These are phyloP conservation scores for Xanthoparmelia taractica DNA, from an alignment of 495 filamentous ascomycete genomes.

Conservation along the genomic window DNA sequence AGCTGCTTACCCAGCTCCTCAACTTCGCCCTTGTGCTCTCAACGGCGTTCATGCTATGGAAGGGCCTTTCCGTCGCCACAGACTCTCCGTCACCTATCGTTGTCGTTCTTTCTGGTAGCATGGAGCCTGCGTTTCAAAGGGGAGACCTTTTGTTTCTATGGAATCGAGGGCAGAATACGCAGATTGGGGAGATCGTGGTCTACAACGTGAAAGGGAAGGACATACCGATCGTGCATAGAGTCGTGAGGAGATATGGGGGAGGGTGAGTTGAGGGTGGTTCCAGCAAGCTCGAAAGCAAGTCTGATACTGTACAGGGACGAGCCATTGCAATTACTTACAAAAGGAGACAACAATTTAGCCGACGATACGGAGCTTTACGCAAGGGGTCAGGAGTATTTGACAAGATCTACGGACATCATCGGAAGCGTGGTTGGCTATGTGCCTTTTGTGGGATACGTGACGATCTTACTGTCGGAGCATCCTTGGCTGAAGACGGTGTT, in stretches of 20 bases:
- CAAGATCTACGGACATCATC: constrained; percentile 79
- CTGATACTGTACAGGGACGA: constrained; percentile 26
- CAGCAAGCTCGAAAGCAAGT: neutral
- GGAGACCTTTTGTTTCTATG: constrained; percentile 90
- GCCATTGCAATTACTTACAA: constrained; percentile 71
- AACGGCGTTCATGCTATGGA: constrained; percentile 98
- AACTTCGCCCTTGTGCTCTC: constrained; percentile 93
- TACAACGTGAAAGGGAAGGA: constrained; percentile 90
- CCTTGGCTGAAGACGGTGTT: constrained; percentile 95
- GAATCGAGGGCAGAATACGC: constrained; percentile 73
- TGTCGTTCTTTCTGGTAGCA: constrained; percentile 86
- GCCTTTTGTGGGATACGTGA: constrained; percentile 94
- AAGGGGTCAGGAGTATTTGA: constrained; percentile 71
- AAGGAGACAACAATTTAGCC: constrained; percentile 91
- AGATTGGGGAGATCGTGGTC: constrained; percentile 84
- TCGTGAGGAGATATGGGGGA: constrained; percentile 64
- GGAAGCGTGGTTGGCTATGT: constrained; percentile 92
- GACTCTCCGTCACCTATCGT: constrained; percentile 90
- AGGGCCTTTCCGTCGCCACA: constrained; percentile 77
- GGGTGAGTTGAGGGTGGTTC: constrained; percentile 35
- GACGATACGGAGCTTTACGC: constrained; percentile 95
- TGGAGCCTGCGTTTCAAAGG: constrained; percentile 96
- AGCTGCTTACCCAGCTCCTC: constrained; percentile 66
- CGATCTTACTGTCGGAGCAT: constrained; percentile 91
- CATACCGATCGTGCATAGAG: constrained; percentile 88